Evolutionary conservation across 2,329 filamentous ascomycete genomes (phyloP).

Genomic region (Colletotrichum sublineola): DNA sequence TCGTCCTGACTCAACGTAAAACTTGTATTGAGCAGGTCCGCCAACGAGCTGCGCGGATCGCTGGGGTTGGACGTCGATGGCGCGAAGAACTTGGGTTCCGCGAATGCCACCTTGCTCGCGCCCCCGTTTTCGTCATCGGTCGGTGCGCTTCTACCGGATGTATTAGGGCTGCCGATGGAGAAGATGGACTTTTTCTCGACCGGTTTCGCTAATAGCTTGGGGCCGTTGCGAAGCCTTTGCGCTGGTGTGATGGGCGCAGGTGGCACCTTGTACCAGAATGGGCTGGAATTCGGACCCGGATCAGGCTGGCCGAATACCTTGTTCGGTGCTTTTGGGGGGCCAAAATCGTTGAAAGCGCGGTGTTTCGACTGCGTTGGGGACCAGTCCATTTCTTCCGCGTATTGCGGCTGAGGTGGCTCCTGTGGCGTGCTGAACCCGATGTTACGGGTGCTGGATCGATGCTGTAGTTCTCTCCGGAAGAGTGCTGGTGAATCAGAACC

Average conservation of each 20-base stretch:
- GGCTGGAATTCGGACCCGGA: conserved; percentile 58
- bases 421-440: conserved; percentile 42
- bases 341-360: conserved; percentile 66
- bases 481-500: conserved; percentile 44
- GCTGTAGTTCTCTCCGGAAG: conserved; percentile 33
- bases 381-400: conserved; percentile 80
- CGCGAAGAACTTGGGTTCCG: conserved; percentile 73
- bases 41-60: conserved; percentile 59
- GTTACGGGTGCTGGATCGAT: conserved; percentile 36
- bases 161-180: conserved; percentile 55
- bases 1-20: conserved; percentile 56
- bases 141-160: conserved; percentile 2
- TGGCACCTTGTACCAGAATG: conserved; percentile 80
- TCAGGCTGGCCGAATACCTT: conserved; percentile 62
- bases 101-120: conserved; percentile 59
- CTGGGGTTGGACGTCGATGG: conserved; percentile 50
- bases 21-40: conserved; percentile 59
- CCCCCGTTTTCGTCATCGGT: conserved; percentile 29
- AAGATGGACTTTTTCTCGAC: conserved; percentile 63
- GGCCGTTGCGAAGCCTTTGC: conserved; percentile 72
- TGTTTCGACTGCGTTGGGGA: conserved; percentile 71
- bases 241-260: conserved; percentile 77
- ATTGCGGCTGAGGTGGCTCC: conserved; percentile 47
- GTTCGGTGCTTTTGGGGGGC: conserved; percentile 55
- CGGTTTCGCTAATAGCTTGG: conserved; percentile 65